Base-by-base conservation (phyloP, 2,329 filamentous ascomycete species). In the Penicillium fuscoglaucum region DNA sequence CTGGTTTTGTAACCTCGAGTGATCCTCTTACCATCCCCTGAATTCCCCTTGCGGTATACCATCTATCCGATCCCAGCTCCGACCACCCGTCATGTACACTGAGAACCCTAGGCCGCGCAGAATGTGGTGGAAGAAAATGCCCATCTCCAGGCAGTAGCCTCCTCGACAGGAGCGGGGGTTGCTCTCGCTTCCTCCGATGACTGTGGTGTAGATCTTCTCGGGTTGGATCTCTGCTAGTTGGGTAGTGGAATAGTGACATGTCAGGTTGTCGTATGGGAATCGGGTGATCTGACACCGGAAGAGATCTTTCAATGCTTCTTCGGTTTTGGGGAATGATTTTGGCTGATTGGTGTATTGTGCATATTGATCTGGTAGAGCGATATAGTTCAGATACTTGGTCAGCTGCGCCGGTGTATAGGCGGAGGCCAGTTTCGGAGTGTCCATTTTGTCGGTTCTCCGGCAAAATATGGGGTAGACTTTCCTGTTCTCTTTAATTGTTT, bases 81-180 rank as follows among this genome's bases (percentile, higher is more conserved):
- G 71, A 1, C 84, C 2, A 26, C 83, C 83, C 0, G 80, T 79
- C 1, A 79, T 76, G 64, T 84, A 85, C 1, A 79, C 78, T 17
- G 73, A 68, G 52, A 82, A 86, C 1, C 82, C 82, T n/a, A 85
- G 64, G 2, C 74, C 79, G 19, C 78, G 72, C 5, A 86, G 74
- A 13, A 84, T 70, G 61, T 83, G 76, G 62, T 80, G 78, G 63
- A 86, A 84, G 21, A 87, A 87, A 43, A 84, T 77, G 54, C 77
- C 81, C 28, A 78, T 77, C 66, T 87, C 84, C 78, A 87, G 83
- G 72, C 84, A 87, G 69, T 87, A 87, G 0, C 85, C 84, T 19
- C 85, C 85, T 2, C 79, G 71, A 17, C 76, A 70, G 2, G 77
- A 75, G 2, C 59, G 59, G 9, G 39, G 15, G 1, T 43, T 46